Evolutionary conservation across 495 filamentous ascomycete species (phyloP), one percentile per base, ranked within the genome.

Genomic region (Penicillium silybi): DNA sequence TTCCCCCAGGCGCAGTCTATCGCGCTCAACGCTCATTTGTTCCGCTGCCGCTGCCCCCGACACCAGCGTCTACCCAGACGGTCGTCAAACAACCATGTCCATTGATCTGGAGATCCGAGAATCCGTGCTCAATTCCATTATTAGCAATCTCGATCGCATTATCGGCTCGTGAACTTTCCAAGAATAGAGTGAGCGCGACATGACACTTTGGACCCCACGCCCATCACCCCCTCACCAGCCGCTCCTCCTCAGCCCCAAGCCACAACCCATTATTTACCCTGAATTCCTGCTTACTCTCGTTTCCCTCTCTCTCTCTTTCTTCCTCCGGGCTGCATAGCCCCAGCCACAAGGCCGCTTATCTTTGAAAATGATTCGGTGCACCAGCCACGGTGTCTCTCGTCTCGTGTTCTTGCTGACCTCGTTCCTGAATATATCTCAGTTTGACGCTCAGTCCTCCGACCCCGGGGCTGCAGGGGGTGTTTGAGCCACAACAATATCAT

Each of bases 61-160:
- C 41, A 13, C 20, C 27, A 61, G 62, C 59, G 62, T 63, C 56
- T 63, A 38, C 43, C 46, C 35, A 56, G 29, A 61, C 59, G 55
- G 17, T 11, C 41, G 37, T 51, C 16, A 23, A 54, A 52, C 47
- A 26, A 38, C 38, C 25, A 38, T 15, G n/a, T 32, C 29, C 11
- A 32, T 32, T 13, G 11, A 3, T 32, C 29, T 32, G 29, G 29
- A 3, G 29, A 13, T 32, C 1, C 11, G 10, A 32, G 11, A 16
- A 3, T 3, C 15, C n/a, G 7, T 13, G 13, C 27, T 41, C 2
- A 37, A 54, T 54, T 47, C 58, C 45, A 62, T 54, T 46, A 41
- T 53, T 52, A 46, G 40, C 18, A 35, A 48, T 50, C 27, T 13
- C 16, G 27, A 26, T n/a, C 27, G 34, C 35, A 34, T 59, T 56